Evolutionary conservation across 179 eudicot genomes (phyloP).

Genomic region (Silene noctiflora): DNA sequence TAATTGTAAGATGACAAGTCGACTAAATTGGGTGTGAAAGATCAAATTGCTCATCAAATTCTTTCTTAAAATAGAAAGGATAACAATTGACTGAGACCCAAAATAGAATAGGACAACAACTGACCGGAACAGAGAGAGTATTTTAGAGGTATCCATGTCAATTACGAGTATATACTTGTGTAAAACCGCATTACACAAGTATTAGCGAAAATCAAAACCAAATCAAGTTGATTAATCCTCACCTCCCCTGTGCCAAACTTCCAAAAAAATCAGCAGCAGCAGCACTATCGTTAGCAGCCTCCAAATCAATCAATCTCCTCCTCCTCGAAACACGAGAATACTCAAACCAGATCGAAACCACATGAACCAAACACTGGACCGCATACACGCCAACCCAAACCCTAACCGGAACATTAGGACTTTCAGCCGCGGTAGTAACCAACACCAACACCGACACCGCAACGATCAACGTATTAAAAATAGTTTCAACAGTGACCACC

Average conservation of each 20-base stretch:
- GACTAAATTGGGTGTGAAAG: no score
- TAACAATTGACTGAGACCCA: no score
- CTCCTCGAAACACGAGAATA: conserved; percentile 40
- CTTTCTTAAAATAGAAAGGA: no score
- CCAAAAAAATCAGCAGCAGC: conserved; percentile 6
- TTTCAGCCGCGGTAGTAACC: conserved; percentile 30
- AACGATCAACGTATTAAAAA: conserved; percentile 66
- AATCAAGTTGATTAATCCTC: not conserved
- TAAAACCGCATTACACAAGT: no score
- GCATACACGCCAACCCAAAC: conserved; percentile 76
- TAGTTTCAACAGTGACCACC: conserved; percentile 72
- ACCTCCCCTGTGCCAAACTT: conserved; percentile 46
- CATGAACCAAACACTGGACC: conserved; percentile 70
- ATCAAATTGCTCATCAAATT: no score
- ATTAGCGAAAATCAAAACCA: no score
- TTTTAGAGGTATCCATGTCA: no score
- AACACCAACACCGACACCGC: conserved; percentile 40
- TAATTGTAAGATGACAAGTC: no score
- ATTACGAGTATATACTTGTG: no score
- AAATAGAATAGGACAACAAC: no score
- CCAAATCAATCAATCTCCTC: conserved; percentile 32
- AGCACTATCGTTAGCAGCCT: conserved; percentile 17
- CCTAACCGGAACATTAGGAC: conserved; percentile 68
- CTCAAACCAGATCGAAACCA: conserved; percentile 68
- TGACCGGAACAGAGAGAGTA: no score